Evolutionary conservation across 2,329 filamentous ascomycete species (phyloP).

Genomic region (Diplocarpon mali): DNA sequence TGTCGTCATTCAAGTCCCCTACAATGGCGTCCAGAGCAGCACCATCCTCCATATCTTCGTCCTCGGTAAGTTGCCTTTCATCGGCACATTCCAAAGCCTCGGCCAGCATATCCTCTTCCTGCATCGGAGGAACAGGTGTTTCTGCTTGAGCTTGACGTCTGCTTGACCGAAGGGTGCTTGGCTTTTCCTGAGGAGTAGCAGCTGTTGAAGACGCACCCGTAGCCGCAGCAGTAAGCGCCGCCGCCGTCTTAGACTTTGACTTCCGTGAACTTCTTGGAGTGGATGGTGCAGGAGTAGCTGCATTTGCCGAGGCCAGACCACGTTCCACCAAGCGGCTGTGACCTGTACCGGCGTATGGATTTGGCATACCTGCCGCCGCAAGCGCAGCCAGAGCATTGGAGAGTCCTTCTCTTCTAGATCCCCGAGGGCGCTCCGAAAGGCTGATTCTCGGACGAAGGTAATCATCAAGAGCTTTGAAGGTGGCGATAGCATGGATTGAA

Average conservation of each 20-base stretch:
- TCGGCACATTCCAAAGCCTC: constrained; percentile 85
- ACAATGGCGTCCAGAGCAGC: constrained; percentile 74
- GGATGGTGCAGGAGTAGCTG: constrained; percentile 30
- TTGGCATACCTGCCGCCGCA: constrained; percentile 57
- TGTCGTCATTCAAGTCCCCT: constrained; percentile 80
- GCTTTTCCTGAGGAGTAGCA: constrained; percentile 44
- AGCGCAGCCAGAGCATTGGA: constrained; percentile 64
- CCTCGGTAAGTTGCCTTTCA: constrained; percentile 71
- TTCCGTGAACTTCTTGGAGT: constrained; percentile 25
- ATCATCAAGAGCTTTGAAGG: constrained; percentile 92
- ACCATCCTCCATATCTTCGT: constrained; percentile 54
- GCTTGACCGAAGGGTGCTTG: constrained; percentile 48
- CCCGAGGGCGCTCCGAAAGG: constrained; percentile 61
- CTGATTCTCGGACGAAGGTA: constrained; percentile 86
- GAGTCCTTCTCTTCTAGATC: constrained; percentile 49
- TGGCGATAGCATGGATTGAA: constrained; percentile 95
- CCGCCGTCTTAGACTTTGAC: constrained; percentile 35
- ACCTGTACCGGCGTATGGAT: constrained; percentile 26
- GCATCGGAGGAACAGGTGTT: constrained; percentile 40
- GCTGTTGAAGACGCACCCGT: constrained; percentile 32
- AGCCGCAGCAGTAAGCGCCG: constrained; percentile 31
- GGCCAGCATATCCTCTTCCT: constrained; percentile 50
- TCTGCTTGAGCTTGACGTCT: constrained; percentile 46
- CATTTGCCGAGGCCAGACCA: constrained; percentile 19
- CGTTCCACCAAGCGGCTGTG: constrained; percentile 24